Evolutionary conservation across 768 basidiomycete species (phyloP), one percentile per base, ranked within the genome.

Genomic region (Boletus vinaceobasis): DNA sequence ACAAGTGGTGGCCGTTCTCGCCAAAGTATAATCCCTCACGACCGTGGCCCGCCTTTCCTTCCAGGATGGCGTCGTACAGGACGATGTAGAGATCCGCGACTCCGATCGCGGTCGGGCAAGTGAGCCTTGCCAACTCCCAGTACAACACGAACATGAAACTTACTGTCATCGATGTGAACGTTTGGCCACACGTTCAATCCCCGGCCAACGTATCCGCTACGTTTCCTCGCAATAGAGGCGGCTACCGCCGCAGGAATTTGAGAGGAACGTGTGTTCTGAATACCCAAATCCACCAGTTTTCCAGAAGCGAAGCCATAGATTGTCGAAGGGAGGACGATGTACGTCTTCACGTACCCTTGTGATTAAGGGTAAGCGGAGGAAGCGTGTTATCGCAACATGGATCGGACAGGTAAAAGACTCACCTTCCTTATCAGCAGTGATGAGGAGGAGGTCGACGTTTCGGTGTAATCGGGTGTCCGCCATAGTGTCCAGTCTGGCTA

Each of bases 151-250:
- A 19, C 3, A 21, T 7, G 40, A 35, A 2, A 49, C 52, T 33
- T 7, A 68, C 65, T 63, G 17, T 86, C 84, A 26, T 78, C 69
- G 46, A 85, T 70, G 55, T 85, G 76, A 17, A 84, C 77, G 52
- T 81, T 79, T 0, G 79, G 77, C 87, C 86, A 88, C 5, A 81
- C 39, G 48, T 86, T 84, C 61, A 77, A 71, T 2, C 88, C 87
- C 43, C 74, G 56, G 0, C 85, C 86, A 9, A 87, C 73, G 62
- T 83, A 71, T 15, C 84, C 85, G 0, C 74, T 82, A n/a, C 76
- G 75, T 7, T 78, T 79, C 39, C 87, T 75, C 49, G 62, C 70
- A 27, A 85, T 56, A 17, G 77, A 59, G 0, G 74, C 76, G 7
- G 68, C 63, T 57, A 86, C 73, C 1, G 82, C 61, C 3, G 31